These are phyloP conservation scores for Hordeum pubiflorum DNA, from an alignment of 202 grass and related monocot genomes.

Conservation along the genomic window DNA sequence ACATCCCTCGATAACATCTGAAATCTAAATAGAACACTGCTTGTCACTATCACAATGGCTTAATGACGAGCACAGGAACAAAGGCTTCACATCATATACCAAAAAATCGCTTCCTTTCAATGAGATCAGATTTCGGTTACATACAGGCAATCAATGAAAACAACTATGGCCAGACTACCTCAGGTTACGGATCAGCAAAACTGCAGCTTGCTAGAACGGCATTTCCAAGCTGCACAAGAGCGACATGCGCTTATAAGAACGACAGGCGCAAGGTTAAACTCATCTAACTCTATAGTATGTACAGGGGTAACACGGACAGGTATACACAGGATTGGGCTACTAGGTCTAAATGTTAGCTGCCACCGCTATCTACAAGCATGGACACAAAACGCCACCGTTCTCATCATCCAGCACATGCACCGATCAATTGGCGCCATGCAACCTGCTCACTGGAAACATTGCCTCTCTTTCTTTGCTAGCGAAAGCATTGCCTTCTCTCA, in stretches of 20 bases:
- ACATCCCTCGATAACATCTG: neutral
- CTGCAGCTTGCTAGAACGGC: constrained; percentile 48
- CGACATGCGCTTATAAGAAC: constrained; percentile 26
- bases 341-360: constrained; percentile 44
- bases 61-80: neutral
- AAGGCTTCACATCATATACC: neutral
- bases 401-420: constrained; percentile 20
- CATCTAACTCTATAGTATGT: constrained; percentile 52
- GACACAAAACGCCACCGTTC: constrained; percentile 13
- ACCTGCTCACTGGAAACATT: neutral
- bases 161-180: constrained; percentile 29
- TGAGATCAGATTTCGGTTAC: constrained; percentile 40
- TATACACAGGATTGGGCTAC: constrained; percentile 45
- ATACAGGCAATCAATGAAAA: constrained; percentile 47
- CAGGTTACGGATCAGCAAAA: constrained; percentile 52
- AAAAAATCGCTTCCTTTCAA: constrained; percentile 45
- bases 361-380: constrained; percentile 59
- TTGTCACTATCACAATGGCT: too few relatives aligned
- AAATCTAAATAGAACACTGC: neutral
- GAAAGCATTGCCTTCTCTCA: constrained; percentile 11
- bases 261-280: constrained; percentile 25
- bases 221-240: constrained; percentile 45
- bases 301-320: constrained; percentile 40
- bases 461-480: neutral
- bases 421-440: neutral